Evolutionary conservation across 768 basidiomycete genomes (phyloP), one percentile per base, ranked within the genome.

Genomic region (Mycena alexandri): DNA sequence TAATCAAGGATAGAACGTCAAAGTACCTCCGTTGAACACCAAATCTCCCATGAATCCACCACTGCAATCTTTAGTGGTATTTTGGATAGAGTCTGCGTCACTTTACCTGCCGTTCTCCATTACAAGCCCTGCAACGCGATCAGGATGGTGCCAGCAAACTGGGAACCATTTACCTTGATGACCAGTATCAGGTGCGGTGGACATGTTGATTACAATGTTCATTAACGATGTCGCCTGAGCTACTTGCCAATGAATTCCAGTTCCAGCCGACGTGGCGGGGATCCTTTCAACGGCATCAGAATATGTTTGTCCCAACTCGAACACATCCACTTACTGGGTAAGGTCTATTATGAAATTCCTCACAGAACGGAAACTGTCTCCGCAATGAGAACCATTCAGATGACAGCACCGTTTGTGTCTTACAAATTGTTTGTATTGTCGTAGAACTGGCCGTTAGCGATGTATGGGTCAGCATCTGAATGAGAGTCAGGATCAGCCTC

Each of bases 231-330:
- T 59, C 21, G 89, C 84, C 75, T 94, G 93, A 1, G 93, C 87
- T 29, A 93, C 90, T 79, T 94, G 93, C 93, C 93, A 94, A 73
- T 94, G 93, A 46, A 94, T 80, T 42, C 90, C 93, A 16, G 89
- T 92, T 46, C 87, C 90, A 70, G 84, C 79, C 5, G 42, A 62
- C 16, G 51, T 3, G 46, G 53, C 73, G 3, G 89, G 87, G 67
- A 91, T 84, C 59, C 81, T 44, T 29, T 36, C 25, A 61, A 89
- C 78, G 75, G 56, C 25, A 33, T 57, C 56, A 57, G 29, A 19
- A 57, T 57, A 19, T 16, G 12, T 44, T 44, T 44, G 10, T 44
- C 19, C 42, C 24, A 55, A 56, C 43, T 57, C 56, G 56, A 46
- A 33, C 29, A 44, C n/a, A 33, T 57, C 42, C 56, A 57, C 56